Base-by-base conservation (phyloP, 139 green algal species). In the Coccomyxa sp. region DNA sequence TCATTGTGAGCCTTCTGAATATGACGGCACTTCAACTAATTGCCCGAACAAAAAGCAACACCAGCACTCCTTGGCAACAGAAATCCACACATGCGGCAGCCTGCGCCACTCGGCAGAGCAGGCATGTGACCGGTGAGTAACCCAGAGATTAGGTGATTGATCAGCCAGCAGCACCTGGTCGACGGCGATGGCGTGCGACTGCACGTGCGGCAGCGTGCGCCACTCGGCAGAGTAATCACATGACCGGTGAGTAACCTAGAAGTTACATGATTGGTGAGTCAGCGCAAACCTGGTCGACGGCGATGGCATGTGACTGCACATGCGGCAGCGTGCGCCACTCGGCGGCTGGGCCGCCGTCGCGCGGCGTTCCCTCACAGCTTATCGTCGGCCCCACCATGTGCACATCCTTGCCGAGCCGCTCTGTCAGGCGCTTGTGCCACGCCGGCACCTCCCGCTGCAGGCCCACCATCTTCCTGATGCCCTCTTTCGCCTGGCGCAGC, bases 341-440 rank as follows among this genome's bases (percentile, higher is more conserved):
- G 18, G 60, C 31, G 28, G 23, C 28, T 16, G 82, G 75, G 60
- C 90, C 81, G 9, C 91, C 91, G 30, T 85, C 67, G 58, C 88
- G 45, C 0, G 89, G 88, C 0, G 82, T 85, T 23, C 88, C 89
- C 67, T 94, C 91, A 82, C 91, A 94, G 86, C 85, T 91, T 76
- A 94, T 90, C 38, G 88, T 89, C 0, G 87, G 85, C 4, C 91
- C 91, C n/a, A 94, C 91, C 25, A 94, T 79, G 83, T 88, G 89
- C 18, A 91, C 85, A 17, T 85, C 75, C 3, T 82, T 82, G 13
- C 59, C 78, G 7, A 94, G 66, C 25, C 84, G 84, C 0, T 58
- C 79, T 0, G 84, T 80, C 60, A 94, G 88, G 0, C 86, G 82
- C 23, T 88, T 82, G 13, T 88, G 90, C 90, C 90, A 94, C 10